These are phyloP conservation scores for Pseudocercospora eumusae DNA, from an alignment of 2,329 filamentous ascomycete genomes.

Conservation along the genomic window DNA sequence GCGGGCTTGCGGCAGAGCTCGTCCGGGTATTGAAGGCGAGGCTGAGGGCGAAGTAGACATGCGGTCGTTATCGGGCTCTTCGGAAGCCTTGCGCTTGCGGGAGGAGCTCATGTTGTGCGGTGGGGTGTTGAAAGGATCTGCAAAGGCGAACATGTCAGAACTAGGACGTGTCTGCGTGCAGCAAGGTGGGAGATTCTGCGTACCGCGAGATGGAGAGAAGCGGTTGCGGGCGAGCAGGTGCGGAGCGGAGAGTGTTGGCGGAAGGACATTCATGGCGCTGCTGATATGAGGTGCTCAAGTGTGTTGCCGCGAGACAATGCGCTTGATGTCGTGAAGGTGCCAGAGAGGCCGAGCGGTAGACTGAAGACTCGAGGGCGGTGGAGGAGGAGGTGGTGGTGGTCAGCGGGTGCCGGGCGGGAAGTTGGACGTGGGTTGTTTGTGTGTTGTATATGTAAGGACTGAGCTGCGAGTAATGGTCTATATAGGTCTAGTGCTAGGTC, in stretches of 20 bases:
- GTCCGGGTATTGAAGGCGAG: conserved; percentile 73
- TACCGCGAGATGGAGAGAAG: conserved; percentile 63
- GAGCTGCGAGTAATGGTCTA: neutral
- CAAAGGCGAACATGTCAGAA: conserved; percentile 39
- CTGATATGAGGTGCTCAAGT: neutral
- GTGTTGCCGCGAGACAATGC: neutral
- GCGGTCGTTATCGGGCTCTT: conserved; percentile 66
- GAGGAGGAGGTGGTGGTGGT: too few species aligned
- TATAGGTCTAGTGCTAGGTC: too few species aligned
- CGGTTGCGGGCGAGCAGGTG: conserved; percentile 63
- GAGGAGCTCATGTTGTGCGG: conserved; percentile 44
- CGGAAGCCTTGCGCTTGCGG: conserved; percentile 86
- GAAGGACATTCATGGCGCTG: conserved; percentile 62
- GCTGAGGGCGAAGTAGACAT: conserved; percentile 87
- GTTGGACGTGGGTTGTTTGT: neutral
- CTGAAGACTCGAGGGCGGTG: neutral
- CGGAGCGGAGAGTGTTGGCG: conserved; percentile 60
- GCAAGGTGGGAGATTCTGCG: conserved; percentile 41
- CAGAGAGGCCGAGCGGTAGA: neutral
- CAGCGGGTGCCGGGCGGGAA: conserved; percentile 1
- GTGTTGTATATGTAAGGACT: neutral
- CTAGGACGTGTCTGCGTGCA: conserved; percentile 42
- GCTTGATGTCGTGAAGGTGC: neutral
- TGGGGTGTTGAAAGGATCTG: conserved; percentile 34
- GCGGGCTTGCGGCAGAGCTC: conserved; percentile 59